phyloP scores from a whole-genome alignment of 345 rosid species.

The Citrus inodora region DNA sequence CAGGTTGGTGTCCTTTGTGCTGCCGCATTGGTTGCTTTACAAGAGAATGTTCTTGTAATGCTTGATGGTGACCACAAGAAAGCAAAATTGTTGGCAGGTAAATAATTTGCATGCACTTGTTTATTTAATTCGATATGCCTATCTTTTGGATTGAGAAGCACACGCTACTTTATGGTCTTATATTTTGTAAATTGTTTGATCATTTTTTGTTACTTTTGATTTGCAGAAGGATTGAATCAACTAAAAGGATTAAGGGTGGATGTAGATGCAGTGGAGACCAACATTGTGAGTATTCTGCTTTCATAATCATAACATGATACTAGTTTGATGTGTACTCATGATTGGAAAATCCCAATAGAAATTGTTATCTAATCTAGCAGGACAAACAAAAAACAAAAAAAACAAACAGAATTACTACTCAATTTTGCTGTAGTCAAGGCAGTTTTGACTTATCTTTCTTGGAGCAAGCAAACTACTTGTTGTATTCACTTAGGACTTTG shows the following conservation, averaged over 20 bases:
- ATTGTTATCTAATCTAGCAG: neutral
- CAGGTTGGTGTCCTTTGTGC: constrained; percentile 83
- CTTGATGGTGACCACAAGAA: constrained; percentile 80
- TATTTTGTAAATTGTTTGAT: neutral
- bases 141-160: neutral
- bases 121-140: neutral
- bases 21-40: constrained; percentile 75
- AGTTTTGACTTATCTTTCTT: neutral
- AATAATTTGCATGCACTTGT: neutral
- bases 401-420: neutral
- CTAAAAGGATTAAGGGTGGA: constrained; percentile 70
- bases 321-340: neutral
- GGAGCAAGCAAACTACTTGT: neutral
- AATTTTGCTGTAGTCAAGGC: neutral
- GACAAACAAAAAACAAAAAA: neutral
- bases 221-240: constrained; percentile 64
- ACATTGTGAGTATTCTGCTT: constrained; percentile 58
- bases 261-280: constrained; percentile 73
- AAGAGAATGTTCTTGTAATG: constrained; percentile 51
- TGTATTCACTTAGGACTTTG: too few relatives aligned
- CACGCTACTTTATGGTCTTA: neutral
- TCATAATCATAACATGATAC: neutral
- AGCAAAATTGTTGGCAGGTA: constrained; percentile 80
- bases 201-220: constrained; percentile 2
- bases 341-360: neutral